These are phyloP conservation scores for Butyriboletus appendiculatus DNA, from an alignment of 1,284 basidiomycete species.

Conservation along the genomic window DNA sequence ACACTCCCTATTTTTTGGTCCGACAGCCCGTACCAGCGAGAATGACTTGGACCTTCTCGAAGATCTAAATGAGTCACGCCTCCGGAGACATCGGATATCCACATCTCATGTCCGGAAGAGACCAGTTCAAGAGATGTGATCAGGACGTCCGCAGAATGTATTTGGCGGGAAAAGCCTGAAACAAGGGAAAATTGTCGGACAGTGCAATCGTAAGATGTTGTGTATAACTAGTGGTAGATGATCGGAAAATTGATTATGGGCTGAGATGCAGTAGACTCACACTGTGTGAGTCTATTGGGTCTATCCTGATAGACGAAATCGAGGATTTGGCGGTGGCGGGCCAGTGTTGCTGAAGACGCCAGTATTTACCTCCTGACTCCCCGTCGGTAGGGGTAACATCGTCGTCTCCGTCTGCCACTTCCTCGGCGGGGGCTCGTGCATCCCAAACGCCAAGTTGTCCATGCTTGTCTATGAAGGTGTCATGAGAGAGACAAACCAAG, in stretches of 20 bases:
- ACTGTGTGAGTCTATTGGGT: slow-evolving; percentile 69
- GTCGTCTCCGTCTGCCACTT: slow-evolving; percentile 61
- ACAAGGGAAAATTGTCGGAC: slow-evolving; percentile 70
- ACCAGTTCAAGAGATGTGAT: slow-evolving; percentile 68
- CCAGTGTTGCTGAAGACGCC: slow-evolving; percentile 81
- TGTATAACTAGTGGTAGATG: slow-evolving; percentile 56
- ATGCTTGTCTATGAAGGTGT: slow-evolving; percentile 60
- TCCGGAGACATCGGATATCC: slow-evolving; percentile 72
- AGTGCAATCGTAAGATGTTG: slow-evolving; percentile 77
- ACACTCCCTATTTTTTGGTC: slow-evolving; percentile 74
- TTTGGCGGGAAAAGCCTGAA: slow-evolving; percentile 65
- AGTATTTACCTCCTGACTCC: slow-evolving; percentile 68
- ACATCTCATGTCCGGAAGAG: slow-evolving; percentile 71
- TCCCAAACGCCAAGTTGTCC: slow-evolving; percentile 83
- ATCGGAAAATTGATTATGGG: not conserved
- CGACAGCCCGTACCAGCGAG: slow-evolving; percentile 63
- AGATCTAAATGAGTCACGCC: slow-evolving; percentile 73
- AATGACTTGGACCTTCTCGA: slow-evolving; percentile 57
- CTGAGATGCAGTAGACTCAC: slow-evolving; percentile 39
- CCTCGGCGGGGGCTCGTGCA: slow-evolving; percentile 64
- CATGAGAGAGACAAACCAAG: slow-evolving; percentile 3
- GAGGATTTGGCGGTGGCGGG: slow-evolving; percentile 76
- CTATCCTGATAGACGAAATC: slow-evolving; percentile 71
- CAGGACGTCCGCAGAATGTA: slow-evolving; percentile 61
- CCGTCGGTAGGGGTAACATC: slow-evolving; percentile 43